A percentile compares a stretch with the other conserved stretches of the same genome.
These are phyloP conservation scores for Fusarium denticulatum DNA, from an alignment of 2,329 filamentous ascomycete genomes.

Conservation along the genomic window DNA sequence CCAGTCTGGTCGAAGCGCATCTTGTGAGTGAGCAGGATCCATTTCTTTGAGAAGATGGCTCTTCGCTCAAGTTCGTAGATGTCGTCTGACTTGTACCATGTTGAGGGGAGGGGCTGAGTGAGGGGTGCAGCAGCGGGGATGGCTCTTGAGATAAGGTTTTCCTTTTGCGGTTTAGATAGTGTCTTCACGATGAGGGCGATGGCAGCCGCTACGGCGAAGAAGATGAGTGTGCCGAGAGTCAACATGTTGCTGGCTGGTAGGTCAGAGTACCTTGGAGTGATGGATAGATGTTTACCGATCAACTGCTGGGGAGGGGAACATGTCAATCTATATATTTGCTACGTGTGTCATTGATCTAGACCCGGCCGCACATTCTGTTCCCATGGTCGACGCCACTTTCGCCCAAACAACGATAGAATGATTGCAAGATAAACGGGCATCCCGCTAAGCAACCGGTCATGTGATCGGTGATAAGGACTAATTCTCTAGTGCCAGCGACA, in stretches of 20 bases:
- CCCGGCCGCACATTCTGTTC: neutral
- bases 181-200: slow-evolving; percentile 1
- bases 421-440: slow-evolving; percentile 19
- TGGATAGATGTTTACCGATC: neutral
- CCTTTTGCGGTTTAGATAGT: slow-evolving; percentile 20
- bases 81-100: slow-evolving; percentile 62
- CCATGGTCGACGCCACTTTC: slow-evolving; percentile 12
- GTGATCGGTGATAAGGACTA: slow-evolving; percentile 31
- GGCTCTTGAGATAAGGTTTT: slow-evolving; percentile 20
- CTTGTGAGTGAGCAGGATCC: slow-evolving; percentile 65
- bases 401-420: neutral
- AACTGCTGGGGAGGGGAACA: neutral
- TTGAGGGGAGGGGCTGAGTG: slow-evolving; percentile 33
- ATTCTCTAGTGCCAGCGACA: neutral
- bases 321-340: slow-evolving; percentile 14
- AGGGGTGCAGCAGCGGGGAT: slow-evolving; percentile 16
- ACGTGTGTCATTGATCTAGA: neutral
- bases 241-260: slow-evolving; percentile 2
- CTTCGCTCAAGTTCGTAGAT: slow-evolving; percentile 66
- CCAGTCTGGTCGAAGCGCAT: slow-evolving; percentile 61
- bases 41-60: slow-evolving; percentile 66
- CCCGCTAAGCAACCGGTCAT: slow-evolving; percentile 19
- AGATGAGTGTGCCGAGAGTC: slow-evolving; percentile 11
- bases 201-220: slow-evolving; percentile 7
- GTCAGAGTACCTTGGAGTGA: neutral